phyloP scores from a whole-genome alignment of 352 stramenopile species.

The Globisporangium acanthophoron region DNA sequence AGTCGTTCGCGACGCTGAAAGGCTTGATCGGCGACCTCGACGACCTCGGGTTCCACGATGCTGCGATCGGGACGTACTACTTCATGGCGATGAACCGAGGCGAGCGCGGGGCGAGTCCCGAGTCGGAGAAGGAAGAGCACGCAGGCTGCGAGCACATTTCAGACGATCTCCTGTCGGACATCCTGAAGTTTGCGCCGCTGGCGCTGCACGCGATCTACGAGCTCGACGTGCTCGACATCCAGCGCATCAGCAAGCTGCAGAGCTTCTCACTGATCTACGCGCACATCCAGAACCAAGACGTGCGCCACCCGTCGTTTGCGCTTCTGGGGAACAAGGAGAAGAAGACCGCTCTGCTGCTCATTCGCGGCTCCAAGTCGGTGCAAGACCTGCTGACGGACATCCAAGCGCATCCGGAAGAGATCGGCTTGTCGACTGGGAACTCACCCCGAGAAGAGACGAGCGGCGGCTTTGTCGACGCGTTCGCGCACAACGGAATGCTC shows the following conservation, averaged over 20 bases:
- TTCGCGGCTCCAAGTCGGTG: conserved; percentile 83
- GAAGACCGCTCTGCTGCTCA: conserved; percentile 74
- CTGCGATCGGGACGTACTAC: conserved; percentile 81
- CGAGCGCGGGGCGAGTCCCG: conserved; percentile 63
- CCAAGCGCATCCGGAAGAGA: conserved; percentile 75
- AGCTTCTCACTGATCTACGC: conserved; percentile 77
- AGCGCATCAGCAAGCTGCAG: conserved; percentile 76
- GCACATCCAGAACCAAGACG: conserved; percentile 76
- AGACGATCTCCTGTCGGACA: conserved; percentile 63
- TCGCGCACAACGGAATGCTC: conserved; percentile 84
- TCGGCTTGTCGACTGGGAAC: conserved; percentile 36
- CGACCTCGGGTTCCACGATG: conserved; percentile 80
- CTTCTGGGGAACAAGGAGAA: conserved; percentile 72
- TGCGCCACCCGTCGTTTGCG: conserved; percentile 76
- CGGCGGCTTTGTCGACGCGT: conserved; percentile 79
- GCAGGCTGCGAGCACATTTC: conserved; percentile 47
- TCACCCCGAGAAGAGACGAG: conserved; percentile 32
- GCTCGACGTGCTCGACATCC: conserved; percentile 76
- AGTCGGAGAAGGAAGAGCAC: conserved; percentile 57
- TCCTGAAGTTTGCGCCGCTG: conserved; percentile 71
- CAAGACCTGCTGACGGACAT: conserved; percentile 85
- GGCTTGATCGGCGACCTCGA: conserved; percentile 74
- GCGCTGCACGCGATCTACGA: conserved; percentile 84
- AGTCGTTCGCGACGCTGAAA: conserved; percentile 83
- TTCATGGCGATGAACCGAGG: conserved; percentile 88